These are phyloP conservation scores for Drosera spatulata DNA, from an alignment of 179 eudicot species.

Conservation along the genomic window DNA sequence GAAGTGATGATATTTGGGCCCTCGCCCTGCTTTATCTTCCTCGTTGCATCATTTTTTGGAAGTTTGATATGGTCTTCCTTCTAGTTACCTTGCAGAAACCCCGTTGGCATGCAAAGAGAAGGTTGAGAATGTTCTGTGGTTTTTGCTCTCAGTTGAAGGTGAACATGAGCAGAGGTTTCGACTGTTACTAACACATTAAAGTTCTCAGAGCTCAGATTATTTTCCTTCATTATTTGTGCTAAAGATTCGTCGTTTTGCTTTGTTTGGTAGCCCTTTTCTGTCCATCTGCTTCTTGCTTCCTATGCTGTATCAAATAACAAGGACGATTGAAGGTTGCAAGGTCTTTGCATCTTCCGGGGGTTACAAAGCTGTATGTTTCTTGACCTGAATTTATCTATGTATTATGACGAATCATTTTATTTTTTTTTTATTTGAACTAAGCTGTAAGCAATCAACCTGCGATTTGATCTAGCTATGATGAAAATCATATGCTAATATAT, in stretches of 20 bases:
- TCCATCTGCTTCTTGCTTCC: slow-evolving; percentile 86
- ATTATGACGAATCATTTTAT: no score
- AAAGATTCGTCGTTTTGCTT: not conserved
- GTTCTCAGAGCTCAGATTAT: not conserved
- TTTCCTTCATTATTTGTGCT: not conserved
- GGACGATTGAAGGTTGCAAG: slow-evolving; percentile 52
- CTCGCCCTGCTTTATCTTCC: no score
- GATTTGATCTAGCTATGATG: no score
- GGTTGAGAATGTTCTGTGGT: slow-evolving; percentile 59
- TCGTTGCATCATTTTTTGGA: not conserved
- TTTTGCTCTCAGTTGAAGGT: slow-evolving; percentile 74
- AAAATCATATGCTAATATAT: no score
- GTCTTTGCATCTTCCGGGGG: slow-evolving; percentile 60
- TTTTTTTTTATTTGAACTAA: no score
- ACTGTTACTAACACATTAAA: not conserved
- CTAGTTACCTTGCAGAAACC: slow-evolving; percentile 88
- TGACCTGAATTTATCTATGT: no score
- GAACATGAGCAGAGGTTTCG: slow-evolving; percentile 71
- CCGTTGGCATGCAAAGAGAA: slow-evolving; percentile 61
- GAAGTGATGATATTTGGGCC: no score
- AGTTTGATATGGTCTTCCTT: slow-evolving; percentile 1
- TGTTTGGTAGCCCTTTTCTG: slow-evolving; percentile 53
- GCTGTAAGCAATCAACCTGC: no score
- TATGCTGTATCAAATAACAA: slow-evolving; percentile 79
- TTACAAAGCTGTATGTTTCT: slow-evolving; percentile 54